Percentiles rank a stretch among this genome's conserved stretches.
phyloP scores from a whole-genome alignment of 2,329 filamentous ascomycete species.

The Pseudogymnoascus sp. region DNA sequence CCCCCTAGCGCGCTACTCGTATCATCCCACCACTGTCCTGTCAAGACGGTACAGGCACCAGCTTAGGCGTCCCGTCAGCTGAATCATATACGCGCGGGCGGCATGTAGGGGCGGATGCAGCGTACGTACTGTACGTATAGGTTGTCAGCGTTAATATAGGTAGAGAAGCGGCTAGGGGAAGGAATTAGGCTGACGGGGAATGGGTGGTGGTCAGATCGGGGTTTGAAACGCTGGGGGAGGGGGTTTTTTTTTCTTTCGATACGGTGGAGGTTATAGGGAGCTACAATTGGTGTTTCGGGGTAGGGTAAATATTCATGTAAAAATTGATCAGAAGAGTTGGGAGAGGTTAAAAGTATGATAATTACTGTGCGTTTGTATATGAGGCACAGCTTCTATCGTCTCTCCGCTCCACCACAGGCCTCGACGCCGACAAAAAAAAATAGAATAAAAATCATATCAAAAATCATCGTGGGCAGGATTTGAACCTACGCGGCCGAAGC shows the following conservation, averaged over 20 bases:
- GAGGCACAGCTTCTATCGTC: neutral
- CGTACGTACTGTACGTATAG: neutral
- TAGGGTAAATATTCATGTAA: neutral
- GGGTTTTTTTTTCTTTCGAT: too few species aligned
- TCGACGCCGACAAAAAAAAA: neutral
- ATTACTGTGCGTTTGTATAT: neutral
- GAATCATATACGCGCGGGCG: neutral
- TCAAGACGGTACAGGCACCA: too few species aligned
- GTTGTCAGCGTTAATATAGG: neutral
- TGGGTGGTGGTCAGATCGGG: neutral
- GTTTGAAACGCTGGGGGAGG: neutral
- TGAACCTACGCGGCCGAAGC: constrained; percentile 30
- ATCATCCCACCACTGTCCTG: too few species aligned
- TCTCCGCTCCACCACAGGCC: neutral
- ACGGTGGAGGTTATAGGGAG: neutral
- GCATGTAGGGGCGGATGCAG: neutral
- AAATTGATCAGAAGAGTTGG: neutral
- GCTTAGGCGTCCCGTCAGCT: neutral
- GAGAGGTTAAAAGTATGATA: neutral
- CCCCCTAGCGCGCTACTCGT: too few species aligned
- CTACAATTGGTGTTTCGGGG: neutral
- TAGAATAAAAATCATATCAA: neutral
- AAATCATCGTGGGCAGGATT: constrained; percentile 24
- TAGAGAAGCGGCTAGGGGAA: neutral
- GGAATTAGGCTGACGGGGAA: neutral